Conservation (phyloP, 257 asterid species). For the Solanum sejunctum region DNA sequence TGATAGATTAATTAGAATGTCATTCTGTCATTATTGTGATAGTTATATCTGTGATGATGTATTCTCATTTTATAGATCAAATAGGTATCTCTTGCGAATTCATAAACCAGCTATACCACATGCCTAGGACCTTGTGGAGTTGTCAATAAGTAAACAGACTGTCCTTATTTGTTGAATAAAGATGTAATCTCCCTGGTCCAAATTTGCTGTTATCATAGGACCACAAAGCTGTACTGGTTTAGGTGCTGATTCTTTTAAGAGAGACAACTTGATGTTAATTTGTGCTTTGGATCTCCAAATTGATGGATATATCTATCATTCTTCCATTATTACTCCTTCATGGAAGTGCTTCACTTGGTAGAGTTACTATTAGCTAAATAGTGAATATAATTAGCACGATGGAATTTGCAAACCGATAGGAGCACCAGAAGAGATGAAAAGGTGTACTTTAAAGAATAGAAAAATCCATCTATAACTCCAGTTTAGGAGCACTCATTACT, state of each 20-base stretch:
- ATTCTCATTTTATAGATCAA: not conserved
- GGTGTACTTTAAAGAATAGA: not conserved
- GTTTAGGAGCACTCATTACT: conserved; percentile 1
- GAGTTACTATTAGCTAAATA: not conserved
- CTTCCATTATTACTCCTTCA: not conserved
- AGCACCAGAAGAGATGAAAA: not conserved
- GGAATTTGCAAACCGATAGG: not conserved
- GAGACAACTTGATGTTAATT: not conserved
- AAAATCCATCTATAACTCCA: not conserved
- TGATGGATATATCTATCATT: not conserved
- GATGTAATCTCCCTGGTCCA: not conserved
- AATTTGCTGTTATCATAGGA: not conserved
- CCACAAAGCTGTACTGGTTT: not conserved
- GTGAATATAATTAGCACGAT: not conserved
- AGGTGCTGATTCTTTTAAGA: not conserved
- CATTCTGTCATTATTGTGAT: not conserved
- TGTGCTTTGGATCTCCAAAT: not conserved
- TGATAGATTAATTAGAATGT: not conserved
- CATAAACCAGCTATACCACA: not conserved
- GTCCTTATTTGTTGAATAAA: not conserved
- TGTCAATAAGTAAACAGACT: not conserved
- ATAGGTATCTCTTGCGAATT: not conserved
- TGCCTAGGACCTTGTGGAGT: not conserved
- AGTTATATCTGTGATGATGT: not conserved
- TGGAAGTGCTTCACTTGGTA: not conserved